Evolutionary conservation across 1,139 yeast species (phyloP), one percentile per base, ranked within the genome.

Genomic region (Pichia sp.): DNA sequence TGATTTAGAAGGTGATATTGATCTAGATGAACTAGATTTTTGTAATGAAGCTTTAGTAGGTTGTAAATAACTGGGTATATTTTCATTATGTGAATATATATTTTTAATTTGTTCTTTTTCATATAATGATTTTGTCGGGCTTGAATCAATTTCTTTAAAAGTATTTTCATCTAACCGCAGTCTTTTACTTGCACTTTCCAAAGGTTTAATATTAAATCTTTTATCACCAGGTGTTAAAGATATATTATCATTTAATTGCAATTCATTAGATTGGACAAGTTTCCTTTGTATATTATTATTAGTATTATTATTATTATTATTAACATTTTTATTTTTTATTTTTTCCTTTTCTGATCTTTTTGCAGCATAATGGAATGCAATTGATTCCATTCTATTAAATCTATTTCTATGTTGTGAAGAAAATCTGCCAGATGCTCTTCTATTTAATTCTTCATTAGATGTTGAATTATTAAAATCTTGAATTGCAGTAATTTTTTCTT

Each of bases 371-470:
- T 62, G 66, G 4, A 57, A 49, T 9, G 58, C 49, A n/a, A 63
- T 63, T 3, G 66, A 61, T 25, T 63, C 66, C 66, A 63, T 61
- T 37, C 59, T 52, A 39, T 51, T 55, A 39, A 63, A 62, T 33
- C 59, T 49, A 10, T 54, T 50, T 36, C 54, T 53, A 43, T 62
- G 65, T 4, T 51, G 53, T 16, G 39, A 43, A 6, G 59, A 46
- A 45, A 49, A 60, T 33, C 63, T 48, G 10, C 52, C 55, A 2
- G 62, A 58, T 2, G 54, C 54, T 39, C 62, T 46, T 42, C 60
- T 51, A 37, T 50, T 53, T 24, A 55, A 37, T 23, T 52, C 56
- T 4, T 51, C 57, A 40, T 57, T 55, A 3, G 54, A 52, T 2
- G 56, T 49, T 2, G 44, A 49, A 29, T 42, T 51, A 41, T 57